Conservation (phyloP, 768 basidiomycete genomes). For the Termitomyces sp. region DNA sequence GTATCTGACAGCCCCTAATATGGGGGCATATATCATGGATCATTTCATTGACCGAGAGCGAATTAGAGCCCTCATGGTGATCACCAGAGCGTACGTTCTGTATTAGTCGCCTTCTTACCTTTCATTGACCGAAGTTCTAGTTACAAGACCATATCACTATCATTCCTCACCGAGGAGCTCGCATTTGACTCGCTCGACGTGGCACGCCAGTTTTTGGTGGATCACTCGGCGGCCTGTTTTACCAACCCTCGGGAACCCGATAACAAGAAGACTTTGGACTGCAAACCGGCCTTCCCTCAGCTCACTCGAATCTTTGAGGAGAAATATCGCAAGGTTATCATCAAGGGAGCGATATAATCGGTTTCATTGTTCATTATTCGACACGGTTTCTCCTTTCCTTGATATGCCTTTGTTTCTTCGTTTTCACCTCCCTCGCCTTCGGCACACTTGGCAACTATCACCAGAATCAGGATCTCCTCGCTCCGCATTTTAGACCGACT, state of each 20-base stretch:
- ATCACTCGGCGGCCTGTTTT: constrained; percentile 66
- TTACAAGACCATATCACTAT: constrained; percentile 73
- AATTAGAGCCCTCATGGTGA: constrained; percentile 77
- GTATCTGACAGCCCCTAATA: constrained; percentile 83
- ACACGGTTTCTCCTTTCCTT: constrained; percentile 11
- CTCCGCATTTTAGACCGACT: constrained; percentile 3
- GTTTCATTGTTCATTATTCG: constrained; percentile 1
- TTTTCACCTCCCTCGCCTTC: constrained; percentile 13
- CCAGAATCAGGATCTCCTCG: constrained; percentile 4
- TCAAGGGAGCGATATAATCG: constrained; percentile 85
- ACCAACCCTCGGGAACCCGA: constrained; percentile 59
- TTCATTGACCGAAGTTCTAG: constrained; percentile 33
- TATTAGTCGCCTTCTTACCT: not conserved
- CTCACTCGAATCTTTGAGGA: constrained; percentile 67
- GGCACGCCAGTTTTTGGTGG: constrained; percentile 62
- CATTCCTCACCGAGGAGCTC: constrained; percentile 76
- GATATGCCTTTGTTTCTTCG: constrained; percentile 15
- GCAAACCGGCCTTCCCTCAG: constrained; percentile 51
- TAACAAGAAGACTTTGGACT: constrained; percentile 63
- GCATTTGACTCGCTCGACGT: constrained; percentile 69
- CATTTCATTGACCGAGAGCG: constrained; percentile 94
- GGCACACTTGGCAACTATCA: not conserved
- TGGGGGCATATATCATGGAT: constrained; percentile 99
- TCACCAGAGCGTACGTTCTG: constrained; percentile 83
- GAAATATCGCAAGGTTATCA: constrained; percentile 82